These are phyloP conservation scores for Marchantia polymorpha DNA, from an alignment of 225 moss, liverwort and hornwort species.

Conservation along the genomic window DNA sequence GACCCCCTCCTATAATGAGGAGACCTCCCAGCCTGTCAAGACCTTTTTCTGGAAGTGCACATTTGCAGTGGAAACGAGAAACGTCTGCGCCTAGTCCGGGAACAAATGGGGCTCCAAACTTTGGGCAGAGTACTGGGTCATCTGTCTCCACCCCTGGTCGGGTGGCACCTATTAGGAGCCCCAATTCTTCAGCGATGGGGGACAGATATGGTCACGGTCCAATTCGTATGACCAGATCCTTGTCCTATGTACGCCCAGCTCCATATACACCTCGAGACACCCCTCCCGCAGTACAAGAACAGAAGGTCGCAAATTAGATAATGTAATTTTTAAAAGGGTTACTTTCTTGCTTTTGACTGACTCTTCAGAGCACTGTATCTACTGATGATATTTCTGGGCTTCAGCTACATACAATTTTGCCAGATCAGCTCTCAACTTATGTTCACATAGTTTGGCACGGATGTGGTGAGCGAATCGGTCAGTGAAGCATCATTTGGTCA, in stretches of 20 bases:
- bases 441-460: neutral
- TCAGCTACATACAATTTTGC: constrained; percentile 27
- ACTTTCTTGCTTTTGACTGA: neutral
- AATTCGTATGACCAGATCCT: constrained; percentile 64
- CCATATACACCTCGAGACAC: constrained; percentile 53
- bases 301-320: constrained; percentile 22
- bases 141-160: constrained; percentile 20
- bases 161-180: constrained; percentile 23
- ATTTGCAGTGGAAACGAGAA: constrained; percentile 93
- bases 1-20: constrained; percentile 44
- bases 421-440: neutral
- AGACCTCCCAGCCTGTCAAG: constrained; percentile 50
- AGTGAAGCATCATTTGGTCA: neutral
- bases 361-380: neutral
- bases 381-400: constrained; percentile 1
- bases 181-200: constrained; percentile 31
- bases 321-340: constrained; percentile 4
- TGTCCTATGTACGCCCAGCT: constrained; percentile 85
- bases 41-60: constrained; percentile 60
- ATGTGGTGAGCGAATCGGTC: neutral
- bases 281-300: constrained; percentile 23
- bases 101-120: constrained; percentile 27
- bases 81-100: constrained; percentile 35
- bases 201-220: constrained; percentile 66
- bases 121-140: constrained; percentile 14